phyloP scores from a whole-genome alignment of 1,139 yeast genomes.

The Geotrichum aggregatum region DNA sequence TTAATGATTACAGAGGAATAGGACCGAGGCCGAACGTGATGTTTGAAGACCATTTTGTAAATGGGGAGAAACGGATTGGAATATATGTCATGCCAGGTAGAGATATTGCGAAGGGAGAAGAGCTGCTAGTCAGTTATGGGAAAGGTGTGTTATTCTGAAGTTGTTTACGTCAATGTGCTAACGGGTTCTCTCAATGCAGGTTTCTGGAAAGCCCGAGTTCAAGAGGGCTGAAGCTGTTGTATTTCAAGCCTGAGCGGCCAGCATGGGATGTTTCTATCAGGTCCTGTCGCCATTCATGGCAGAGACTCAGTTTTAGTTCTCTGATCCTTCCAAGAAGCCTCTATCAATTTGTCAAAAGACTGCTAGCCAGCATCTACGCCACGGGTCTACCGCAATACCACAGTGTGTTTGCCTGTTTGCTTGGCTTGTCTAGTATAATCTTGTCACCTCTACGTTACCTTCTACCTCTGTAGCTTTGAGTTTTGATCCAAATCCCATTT shows the following conservation, averaged over 20 bases:
- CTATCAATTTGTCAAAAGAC: too few relatives aligned
- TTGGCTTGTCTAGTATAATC: background rate
- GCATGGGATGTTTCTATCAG: too few relatives aligned
- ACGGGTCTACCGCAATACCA: too few relatives aligned
- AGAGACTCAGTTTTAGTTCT: too few relatives aligned
- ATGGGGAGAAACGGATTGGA: constrained; percentile 29
- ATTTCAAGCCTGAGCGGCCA: background rate
- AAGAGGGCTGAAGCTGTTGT: constrained; percentile 1
- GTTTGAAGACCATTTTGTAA: constrained; percentile 29
- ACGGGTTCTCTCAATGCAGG: constrained; percentile 13
- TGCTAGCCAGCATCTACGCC: too few relatives aligned
- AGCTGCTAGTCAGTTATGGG: constrained; percentile 31
- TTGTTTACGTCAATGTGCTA: background rate
- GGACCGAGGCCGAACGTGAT: constrained; percentile 28
- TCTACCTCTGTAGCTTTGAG: too few relatives aligned
- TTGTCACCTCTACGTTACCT: too few relatives aligned
- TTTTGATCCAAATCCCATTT: too few relatives aligned
- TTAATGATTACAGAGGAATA: constrained; percentile 35
- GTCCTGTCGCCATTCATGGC: too few relatives aligned
- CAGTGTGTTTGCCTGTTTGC: too few relatives aligned
- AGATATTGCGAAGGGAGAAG: constrained; percentile 28
- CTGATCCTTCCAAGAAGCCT: too few relatives aligned
- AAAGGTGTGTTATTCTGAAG: constrained; percentile 21
- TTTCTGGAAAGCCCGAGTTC: constrained; percentile 27
- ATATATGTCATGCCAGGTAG: constrained; percentile 26